phyloP scores from a whole-genome alignment of 176 grass and related monocot species.

The Rhynchospora breviuscula region DNA sequence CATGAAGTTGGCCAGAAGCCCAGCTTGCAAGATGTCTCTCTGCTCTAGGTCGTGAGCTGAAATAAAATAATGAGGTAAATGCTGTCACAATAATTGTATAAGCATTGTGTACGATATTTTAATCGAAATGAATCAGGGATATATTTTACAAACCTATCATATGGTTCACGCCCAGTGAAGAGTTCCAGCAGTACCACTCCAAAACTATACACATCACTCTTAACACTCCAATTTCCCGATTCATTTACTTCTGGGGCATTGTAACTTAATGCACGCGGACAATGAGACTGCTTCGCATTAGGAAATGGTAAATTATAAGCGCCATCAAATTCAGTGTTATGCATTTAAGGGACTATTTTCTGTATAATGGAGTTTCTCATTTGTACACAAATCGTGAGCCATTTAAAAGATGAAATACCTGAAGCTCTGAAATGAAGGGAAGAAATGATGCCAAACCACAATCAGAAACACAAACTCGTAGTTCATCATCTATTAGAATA shows the following conservation, averaged over 20 bases:
- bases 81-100: not conserved
- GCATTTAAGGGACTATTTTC: not conserved
- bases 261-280: conserved; percentile 32
- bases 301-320: not conserved
- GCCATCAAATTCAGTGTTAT: not conserved
- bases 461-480: conserved; percentile 24
- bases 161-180: conserved; percentile 69
- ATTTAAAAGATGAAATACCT: conserved; percentile 29
- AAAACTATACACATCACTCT: conserved; percentile 88
- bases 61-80: conserved; percentile 10
- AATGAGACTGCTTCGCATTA: conserved; percentile 8
- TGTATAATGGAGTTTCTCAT: not conserved
- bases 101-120: not conserved
- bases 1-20: conserved; percentile 70
- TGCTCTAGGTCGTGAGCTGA: conserved; percentile 49
- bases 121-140: not conserved
- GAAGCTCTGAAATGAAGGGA: not conserved
- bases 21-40: conserved; percentile 80
- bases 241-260: conserved; percentile 78
- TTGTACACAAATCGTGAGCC: not conserved
- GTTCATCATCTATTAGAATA: conserved; percentile 38
- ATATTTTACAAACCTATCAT: conserved; percentile 53
- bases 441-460: conserved; percentile 25
- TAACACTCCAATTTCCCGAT: conserved; percentile 34
- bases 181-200: conserved; percentile 90